These are phyloP conservation scores for Chaetomium olivaceum DNA, from an alignment of 2,329 filamentous ascomycete species.

Conservation along the genomic window DNA sequence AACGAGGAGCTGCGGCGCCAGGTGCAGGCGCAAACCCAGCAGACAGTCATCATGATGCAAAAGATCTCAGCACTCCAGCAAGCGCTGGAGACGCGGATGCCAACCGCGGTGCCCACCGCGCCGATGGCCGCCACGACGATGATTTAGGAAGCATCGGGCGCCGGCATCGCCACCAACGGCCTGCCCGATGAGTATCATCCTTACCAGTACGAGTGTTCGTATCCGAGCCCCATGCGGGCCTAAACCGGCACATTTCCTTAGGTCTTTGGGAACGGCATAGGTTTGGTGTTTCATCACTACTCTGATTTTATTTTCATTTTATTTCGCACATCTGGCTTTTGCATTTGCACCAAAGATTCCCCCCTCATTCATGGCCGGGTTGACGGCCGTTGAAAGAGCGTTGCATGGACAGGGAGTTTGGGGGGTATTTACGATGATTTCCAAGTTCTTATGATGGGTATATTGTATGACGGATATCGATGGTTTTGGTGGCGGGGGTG, in stretches of 20 bases:
- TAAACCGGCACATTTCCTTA: conserved; percentile 2
- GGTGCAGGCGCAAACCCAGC: conserved; percentile 50
- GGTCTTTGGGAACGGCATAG: background rate
- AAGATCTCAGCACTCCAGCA: conserved; percentile 27
- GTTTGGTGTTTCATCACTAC: background rate
- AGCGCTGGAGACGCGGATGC: conserved; percentile 20
- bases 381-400: conserved; percentile 18
- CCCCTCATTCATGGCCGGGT: conserved; percentile 16
- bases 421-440: background rate
- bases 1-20: conserved; percentile 59
- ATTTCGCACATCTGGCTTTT: conserved; percentile 8
- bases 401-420: conserved; percentile 24
- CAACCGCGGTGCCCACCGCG: conserved; percentile 4
- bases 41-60: conserved; percentile 37
- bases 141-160: conserved; percentile 23
- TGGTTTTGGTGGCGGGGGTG: background rate
- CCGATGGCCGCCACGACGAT: conserved; percentile 23
- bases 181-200: background rate
- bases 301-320: conserved; percentile 9
- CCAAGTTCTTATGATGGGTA: conserved; percentile 16
- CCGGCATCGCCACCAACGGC: background rate
- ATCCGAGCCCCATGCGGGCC: background rate
- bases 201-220: background rate
- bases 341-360: conserved; percentile 24
- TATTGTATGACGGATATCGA: conserved; percentile 14